Evolutionary conservation across 768 basidiomycete genomes (phyloP), one percentile per base, ranked within the genome.

Genomic region (Lactarius sp.): DNA sequence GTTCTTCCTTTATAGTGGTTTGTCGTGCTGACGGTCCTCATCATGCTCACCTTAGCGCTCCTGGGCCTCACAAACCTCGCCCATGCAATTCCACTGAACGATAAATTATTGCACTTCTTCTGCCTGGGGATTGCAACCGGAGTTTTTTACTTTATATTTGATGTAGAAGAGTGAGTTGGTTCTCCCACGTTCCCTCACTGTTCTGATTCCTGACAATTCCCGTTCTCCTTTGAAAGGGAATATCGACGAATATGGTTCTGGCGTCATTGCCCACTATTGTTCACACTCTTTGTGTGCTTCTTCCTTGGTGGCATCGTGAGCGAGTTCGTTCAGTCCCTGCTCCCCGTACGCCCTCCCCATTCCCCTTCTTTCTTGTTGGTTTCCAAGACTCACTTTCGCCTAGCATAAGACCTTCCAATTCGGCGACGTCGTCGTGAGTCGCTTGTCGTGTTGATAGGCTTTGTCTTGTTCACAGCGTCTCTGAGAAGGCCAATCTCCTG

Each of bases 231-330:
- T 27, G 9, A 58, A 18, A 94, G 92, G 72, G 86, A 86, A 58
- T 85, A 86, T 7, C 77, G 91, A 63, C 80, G 91, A 66, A 81
- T 93, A 73, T 94, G 92, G 91, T 87, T 91, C 68, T 94, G 92
- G 92, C 82, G 91, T 34, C 81, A 87, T 71, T 80, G 84, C 33
- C 80, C 83, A 9, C 72, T 91, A 12, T 83, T 90, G 52, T 81
- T 89, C 70, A 90, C 92, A 1, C 73, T 73, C 5, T 73, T 89
- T 68, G 77, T 85, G 5, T 94, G 92, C 69, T 84, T 90, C 75
- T 82, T 93, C 70, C 83, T 88, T 65, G 92, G 92, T 12, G 90
- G 90, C 1, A 79, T 94, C 58, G 70, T 92, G 31, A 92, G 88
- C 73, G 92, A 94, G 74, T 73, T 93, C 63, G 87, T 94, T 1